Evolutionary conservation across 495 filamentous ascomycete genomes (phyloP).

Genomic region (Neurospora terricola): DNA sequence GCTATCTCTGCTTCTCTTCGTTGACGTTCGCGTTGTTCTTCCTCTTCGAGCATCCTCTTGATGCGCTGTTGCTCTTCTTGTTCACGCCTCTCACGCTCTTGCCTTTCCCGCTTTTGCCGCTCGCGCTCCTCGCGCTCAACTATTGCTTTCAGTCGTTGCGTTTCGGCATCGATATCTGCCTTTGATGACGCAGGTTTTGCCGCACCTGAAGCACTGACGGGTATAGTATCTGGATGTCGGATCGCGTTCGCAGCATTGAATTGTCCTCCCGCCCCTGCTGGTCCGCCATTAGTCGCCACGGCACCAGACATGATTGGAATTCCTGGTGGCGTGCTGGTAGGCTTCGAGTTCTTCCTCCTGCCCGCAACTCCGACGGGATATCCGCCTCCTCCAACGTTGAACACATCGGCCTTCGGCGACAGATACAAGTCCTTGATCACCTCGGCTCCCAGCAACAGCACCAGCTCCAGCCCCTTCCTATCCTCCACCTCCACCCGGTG

Average conservation of each 20-base stretch:
- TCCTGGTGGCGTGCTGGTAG: slow-evolving; percentile 13
- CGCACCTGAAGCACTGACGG: background rate
- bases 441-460: slow-evolving; percentile 69
- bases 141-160: slow-evolving; percentile 48
- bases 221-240: background rate
- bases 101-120: slow-evolving; percentile 21
- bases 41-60: slow-evolving; percentile 67
- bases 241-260: background rate
- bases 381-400: slow-evolving; percentile 55
- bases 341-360: slow-evolving; percentile 36
- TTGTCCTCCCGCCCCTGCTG: background rate
- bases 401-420: slow-evolving; percentile 53
- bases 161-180: slow-evolving; percentile 55
- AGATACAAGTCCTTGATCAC: slow-evolving; percentile 86
- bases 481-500: slow-evolving; percentile 88
- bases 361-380: slow-evolving; percentile 11
- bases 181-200: slow-evolving; percentile 25
- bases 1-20: slow-evolving; percentile 63
- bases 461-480: slow-evolving; percentile 84
- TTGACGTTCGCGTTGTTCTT: slow-evolving; percentile 54
- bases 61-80: slow-evolving; percentile 57
- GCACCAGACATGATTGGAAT: slow-evolving; percentile 25
- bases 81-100: slow-evolving; percentile 42
- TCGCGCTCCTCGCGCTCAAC: slow-evolving; percentile 42
- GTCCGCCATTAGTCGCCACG: background rate